Base-by-base conservation (phyloP, 352 stramenopile genomes). In the Albugo candida region DNA sequence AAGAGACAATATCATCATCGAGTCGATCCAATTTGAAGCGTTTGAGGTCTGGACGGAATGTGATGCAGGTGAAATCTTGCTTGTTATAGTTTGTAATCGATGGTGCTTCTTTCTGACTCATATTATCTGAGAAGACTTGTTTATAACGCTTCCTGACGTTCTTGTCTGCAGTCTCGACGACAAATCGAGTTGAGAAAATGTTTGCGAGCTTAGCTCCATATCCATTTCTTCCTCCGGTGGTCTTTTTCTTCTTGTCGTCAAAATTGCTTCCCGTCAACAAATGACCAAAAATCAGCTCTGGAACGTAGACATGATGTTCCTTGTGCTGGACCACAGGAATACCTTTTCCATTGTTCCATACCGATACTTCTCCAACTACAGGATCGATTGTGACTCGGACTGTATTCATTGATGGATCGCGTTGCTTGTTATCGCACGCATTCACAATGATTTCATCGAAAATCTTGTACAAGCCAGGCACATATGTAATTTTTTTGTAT, bases 391-490 rank as follows among this genome's bases (percentile, higher is more conserved):
- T 83, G 8, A 98, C 93, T 36, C 98, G 95, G 4, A 96, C 58
- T 17, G 71, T 87, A 59, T 93, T 75, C 86, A 96, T 96, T 20
- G 74, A 71, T 43, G 87, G 78, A 79, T 99, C 96, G 21, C 96
- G 84, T 66, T 99, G 96, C 68, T 99, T 99, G 79, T 99, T 99
- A 59, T 99, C 96, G 17, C 94, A 96, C 0, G 96, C 96, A 67
- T 99, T 99, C 41, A 98, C 94, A 13, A 99, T 93, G 48, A 99
- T 98, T 59, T 99, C 95, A 61, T 99, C 95, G 60, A 98, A 98
- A 54, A 98, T 96, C 74, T 99, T 99, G 60, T 97, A 93, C 20
- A 98, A 61, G 34, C 91, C 94, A 19, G 95, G 94, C 14, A 95
- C 80, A 55, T 63, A 95, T 2, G 83, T 98, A 58, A 97, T 93